Evolutionary conservation across 2,329 filamentous ascomycete species (phyloP).

Genomic region (Fusarium sp.): DNA sequence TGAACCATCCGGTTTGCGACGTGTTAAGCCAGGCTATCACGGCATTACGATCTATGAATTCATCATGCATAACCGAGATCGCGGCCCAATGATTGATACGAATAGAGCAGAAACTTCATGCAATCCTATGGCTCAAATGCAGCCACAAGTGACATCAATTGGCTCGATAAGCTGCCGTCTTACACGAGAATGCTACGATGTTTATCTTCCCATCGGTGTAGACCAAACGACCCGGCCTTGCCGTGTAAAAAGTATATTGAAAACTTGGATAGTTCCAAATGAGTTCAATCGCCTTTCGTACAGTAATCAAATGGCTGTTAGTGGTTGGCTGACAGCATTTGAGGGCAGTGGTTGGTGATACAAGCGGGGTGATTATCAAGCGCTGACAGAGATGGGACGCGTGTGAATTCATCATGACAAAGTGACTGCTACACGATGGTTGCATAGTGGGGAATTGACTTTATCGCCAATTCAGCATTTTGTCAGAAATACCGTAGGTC

Average conservation of each 20-base stretch:
- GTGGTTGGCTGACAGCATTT: not conserved
- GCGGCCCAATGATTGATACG: constrained; percentile 8
- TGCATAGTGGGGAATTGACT: not conserved
- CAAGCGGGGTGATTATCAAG: constrained; percentile 1
- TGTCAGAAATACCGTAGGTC: too few relatives aligned
- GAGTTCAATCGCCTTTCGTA: too few relatives aligned
- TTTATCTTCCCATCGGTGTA: not conserved
- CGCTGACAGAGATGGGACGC: constrained; percentile 3
- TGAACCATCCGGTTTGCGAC: not conserved
- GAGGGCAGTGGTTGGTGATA: not conserved
- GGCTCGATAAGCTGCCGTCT: constrained; percentile 1
- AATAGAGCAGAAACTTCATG: not conserved
- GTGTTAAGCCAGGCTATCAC: not conserved
- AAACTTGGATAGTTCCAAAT: too few relatives aligned
- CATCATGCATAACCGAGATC: too few relatives aligned
- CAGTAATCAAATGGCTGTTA: not conserved
- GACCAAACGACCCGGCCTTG: not conserved
- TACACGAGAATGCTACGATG: too few relatives aligned
- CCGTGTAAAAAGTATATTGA: too few relatives aligned
- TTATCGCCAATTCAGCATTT: not conserved
- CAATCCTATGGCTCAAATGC: not conserved
- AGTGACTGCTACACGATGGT: constrained; percentile 6
- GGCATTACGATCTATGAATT: not conserved
- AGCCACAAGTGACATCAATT: constrained; percentile 1
- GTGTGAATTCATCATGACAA: constrained; percentile 29